A percentile compares a stretch with the other conserved stretches of the same genome.
Conservation (phyloP, 768 basidiomycete genomes). For the Tephrocybe rancida region DNA sequence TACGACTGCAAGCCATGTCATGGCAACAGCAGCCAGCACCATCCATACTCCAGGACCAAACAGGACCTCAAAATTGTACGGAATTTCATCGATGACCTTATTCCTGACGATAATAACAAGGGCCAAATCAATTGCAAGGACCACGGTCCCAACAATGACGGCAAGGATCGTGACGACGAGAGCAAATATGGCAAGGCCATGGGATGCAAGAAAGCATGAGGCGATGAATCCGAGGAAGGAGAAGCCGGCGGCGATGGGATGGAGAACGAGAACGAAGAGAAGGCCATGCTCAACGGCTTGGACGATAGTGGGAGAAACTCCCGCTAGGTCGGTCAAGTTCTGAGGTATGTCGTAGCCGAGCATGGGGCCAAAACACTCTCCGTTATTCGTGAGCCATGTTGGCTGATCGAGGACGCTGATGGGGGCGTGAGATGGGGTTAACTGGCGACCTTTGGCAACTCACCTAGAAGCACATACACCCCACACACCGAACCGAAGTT, state of each 20-base stretch:
- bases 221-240: constrained; percentile 54
- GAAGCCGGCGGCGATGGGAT: constrained; percentile 65
- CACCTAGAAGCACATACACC: constrained; percentile 65
- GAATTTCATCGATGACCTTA: constrained; percentile 40
- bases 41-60: constrained; percentile 80
- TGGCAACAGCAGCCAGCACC: constrained; percentile 54
- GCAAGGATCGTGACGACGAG: constrained; percentile 61
- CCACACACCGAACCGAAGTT: constrained; percentile 80
- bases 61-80: constrained; percentile 42
- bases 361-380: constrained; percentile 59
- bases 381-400: constrained; percentile 38
- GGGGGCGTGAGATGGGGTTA: constrained; percentile 5
- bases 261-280: constrained; percentile 62
- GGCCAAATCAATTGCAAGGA: constrained; percentile 65
- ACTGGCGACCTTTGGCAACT: constrained; percentile 15
- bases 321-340: constrained; percentile 39
- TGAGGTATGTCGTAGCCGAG: constrained; percentile 72
- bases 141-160: constrained; percentile 53
- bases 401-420: constrained; percentile 34
- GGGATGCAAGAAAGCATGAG: constrained; percentile 62
- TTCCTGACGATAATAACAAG: constrained; percentile 54
- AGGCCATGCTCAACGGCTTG: constrained; percentile 50
- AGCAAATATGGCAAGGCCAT: constrained; percentile 54
- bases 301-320: constrained; percentile 46
- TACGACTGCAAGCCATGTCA: constrained; percentile 64